These are phyloP conservation scores for Licmophora abbreviata DNA, from an alignment of 108 stramenopile species.

Conservation along the genomic window DNA sequence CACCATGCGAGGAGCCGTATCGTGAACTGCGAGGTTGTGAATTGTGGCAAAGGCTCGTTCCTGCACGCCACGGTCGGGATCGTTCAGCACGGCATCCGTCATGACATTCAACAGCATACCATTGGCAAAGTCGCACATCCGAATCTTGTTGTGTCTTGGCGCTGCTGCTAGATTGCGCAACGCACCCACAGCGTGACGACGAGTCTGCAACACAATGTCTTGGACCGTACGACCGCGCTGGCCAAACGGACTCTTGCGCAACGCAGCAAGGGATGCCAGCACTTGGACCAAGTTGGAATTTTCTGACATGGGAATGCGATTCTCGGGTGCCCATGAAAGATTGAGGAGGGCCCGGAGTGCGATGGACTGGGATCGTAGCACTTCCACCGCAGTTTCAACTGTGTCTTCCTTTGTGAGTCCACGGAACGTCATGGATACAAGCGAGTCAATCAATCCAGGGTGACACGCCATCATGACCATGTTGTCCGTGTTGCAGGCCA, in stretches of 20 bases:
- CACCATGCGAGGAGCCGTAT: slow-evolving; percentile 37
- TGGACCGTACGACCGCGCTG: slow-evolving; percentile 26
- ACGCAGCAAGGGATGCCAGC: slow-evolving; percentile 19
- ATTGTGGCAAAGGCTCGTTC: slow-evolving; percentile 38
- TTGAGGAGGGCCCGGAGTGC: slow-evolving; percentile 48
- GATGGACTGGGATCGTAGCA: slow-evolving; percentile 34
- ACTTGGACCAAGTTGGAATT: slow-evolving; percentile 23
- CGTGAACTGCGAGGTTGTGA: slow-evolving; percentile 39
- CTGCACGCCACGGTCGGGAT: slow-evolving; percentile 27
- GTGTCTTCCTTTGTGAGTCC: slow-evolving; percentile 18
- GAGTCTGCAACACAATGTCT: slow-evolving; percentile 33
- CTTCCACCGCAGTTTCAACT: slow-evolving; percentile 23
- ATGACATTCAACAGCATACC: slow-evolving; percentile 41
- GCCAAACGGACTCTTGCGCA: slow-evolving; percentile 21
- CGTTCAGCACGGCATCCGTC: slow-evolving; percentile 29
- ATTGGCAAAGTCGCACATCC: slow-evolving; percentile 20
- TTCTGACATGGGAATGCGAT: slow-evolving; percentile 36
- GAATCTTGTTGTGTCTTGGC: slow-evolving; percentile 35
- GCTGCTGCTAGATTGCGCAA: slow-evolving; percentile 54
- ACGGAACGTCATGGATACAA: slow-evolving; percentile 22
- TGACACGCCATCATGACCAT: slow-evolving; percentile 56
- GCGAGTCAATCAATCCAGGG: slow-evolving; percentile 32
- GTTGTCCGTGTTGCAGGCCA: slow-evolving; percentile 60
- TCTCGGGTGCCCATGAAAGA: slow-evolving; percentile 48
- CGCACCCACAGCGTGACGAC: slow-evolving; percentile 32